A percentile compares a stretch with the other conserved stretches of the same genome.
Conservation (phyloP, 225 moss, liverwort and hornwort species). For the Thuidium tamariscinum region DNA sequence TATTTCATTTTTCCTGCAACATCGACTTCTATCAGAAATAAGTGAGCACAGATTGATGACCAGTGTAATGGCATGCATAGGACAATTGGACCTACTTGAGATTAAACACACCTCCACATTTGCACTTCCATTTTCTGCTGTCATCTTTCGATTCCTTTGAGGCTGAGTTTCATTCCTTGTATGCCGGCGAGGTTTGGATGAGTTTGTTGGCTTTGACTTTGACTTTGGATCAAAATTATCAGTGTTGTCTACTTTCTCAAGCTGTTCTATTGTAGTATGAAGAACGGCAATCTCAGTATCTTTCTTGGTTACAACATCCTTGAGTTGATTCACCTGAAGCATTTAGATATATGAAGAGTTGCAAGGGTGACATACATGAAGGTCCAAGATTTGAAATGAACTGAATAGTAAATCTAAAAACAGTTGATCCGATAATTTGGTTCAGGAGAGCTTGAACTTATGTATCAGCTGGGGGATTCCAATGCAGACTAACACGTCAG, state of each 20-base stretch:
- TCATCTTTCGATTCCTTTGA: conserved; percentile 13
- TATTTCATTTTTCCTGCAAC: background rate
- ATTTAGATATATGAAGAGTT: background rate
- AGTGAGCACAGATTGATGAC: background rate
- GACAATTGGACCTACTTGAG: conserved; percentile 3
- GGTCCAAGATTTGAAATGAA: background rate
- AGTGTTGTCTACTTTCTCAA: conserved; percentile 6
- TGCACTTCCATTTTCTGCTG: conserved; percentile 12
- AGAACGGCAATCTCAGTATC: conserved; percentile 28
- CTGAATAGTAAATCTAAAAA: background rate
- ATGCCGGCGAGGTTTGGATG: conserved; percentile 13
- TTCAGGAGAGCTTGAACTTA: background rate
- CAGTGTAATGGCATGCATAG: background rate
- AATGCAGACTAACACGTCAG: background rate
- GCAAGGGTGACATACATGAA: background rate
- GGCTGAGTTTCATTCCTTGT: conserved; percentile 11
- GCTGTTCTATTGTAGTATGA: conserved; percentile 4
- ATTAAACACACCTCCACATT: conserved; percentile 28
- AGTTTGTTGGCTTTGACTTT: conserved; percentile 11
- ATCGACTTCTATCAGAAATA: background rate
- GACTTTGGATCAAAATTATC: conserved; percentile 7
- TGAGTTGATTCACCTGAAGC: conserved; percentile 39
- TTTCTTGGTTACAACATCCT: conserved; percentile 29
- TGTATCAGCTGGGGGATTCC: background rate
- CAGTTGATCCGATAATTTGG: background rate